phyloP scores from a whole-genome alignment of 2,329 filamentous ascomycete genomes.

The Epichloe typhina region DNA sequence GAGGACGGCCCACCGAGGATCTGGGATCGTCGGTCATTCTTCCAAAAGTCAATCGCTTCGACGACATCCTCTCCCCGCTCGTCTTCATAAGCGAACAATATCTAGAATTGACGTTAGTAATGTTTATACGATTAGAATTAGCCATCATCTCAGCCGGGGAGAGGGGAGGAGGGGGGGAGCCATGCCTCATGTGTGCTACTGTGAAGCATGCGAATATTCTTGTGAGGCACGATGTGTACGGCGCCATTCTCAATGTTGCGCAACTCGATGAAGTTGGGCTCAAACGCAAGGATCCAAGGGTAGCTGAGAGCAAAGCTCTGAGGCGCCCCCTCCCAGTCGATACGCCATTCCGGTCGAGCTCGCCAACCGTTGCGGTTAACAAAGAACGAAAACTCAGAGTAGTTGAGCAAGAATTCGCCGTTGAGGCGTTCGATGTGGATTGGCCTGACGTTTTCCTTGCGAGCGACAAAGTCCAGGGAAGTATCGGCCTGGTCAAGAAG shows the following conservation, averaged over 20 bases:
- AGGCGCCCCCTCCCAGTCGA: conserved; percentile 92
- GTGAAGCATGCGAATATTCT: conserved; percentile 95
- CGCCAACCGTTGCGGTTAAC: conserved; percentile 98
- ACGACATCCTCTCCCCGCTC: conserved; percentile 88
- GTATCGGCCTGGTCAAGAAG: conserved; percentile 95
- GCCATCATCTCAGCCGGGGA: no score
- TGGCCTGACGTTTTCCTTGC: conserved; percentile 84
- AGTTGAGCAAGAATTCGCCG: conserved; percentile 94
- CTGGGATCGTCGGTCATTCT: conserved; percentile 43
- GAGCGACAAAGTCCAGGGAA: conserved; percentile 89
- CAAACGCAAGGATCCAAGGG: conserved; percentile 94
- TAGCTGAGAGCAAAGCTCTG: conserved; percentile 89
- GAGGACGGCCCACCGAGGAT: conserved; percentile 12
- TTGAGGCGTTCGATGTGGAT: conserved; percentile 96
- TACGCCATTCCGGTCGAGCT: conserved; percentile 88
- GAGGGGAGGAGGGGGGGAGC: conserved; percentile 1
- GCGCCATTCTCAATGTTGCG: conserved; percentile 88
- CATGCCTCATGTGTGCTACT: conserved; percentile 91
- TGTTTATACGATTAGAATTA: no score
- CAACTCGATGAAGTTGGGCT: conserved; percentile 94
- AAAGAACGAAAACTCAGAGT: conserved; percentile 98
- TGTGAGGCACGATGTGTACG: conserved; percentile 90
- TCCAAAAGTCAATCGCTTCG: conserved; percentile 95
- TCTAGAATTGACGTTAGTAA: conserved; percentile 38
- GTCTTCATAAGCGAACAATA: conserved; percentile 94